phyloP scores from a whole-genome alignment of 257 asterid species.

The Plectranthus barbatus region DNA sequence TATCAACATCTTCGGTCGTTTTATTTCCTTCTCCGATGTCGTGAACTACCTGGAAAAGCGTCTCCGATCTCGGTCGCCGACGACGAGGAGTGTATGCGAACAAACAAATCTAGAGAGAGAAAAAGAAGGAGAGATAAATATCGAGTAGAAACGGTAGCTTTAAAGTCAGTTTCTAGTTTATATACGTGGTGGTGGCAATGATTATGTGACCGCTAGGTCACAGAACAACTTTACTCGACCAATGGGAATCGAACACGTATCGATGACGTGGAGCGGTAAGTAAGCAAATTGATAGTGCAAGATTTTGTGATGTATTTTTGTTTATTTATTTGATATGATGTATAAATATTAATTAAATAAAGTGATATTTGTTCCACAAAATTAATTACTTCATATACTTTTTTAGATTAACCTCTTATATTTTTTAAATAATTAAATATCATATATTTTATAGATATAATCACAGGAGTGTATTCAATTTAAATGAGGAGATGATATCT shows the following conservation, averaged over 20 bases:
- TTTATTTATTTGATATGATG: neutral
- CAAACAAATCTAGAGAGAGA: neutral
- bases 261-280: neutral
- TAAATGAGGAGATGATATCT: too few relatives aligned
- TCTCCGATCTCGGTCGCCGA: slow-evolving; percentile 28
- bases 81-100: slow-evolving; percentile 6
- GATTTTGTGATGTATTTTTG: neutral
- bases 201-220: slow-evolving; percentile 19
- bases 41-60: slow-evolving; percentile 11
- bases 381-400: too few relatives aligned
- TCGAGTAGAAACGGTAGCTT: slow-evolving; percentile 8
- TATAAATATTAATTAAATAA: too few relatives aligned
- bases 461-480: too few relatives aligned
- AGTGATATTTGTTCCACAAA: too few relatives aligned
- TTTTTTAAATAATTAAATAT: too few relatives aligned
- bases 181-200: slow-evolving; percentile 15
- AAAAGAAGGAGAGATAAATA: neutral
- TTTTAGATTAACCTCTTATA: too few relatives aligned
- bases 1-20: slow-evolving; percentile 49
- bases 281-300: neutral
- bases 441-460: too few relatives aligned
- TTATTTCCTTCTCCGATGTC: neutral
- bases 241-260: slow-evolving; percentile 10
- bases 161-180: slow-evolving; percentile 20
- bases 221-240: neutral